Base-by-base conservation (phyloP, 352 stramenopile genomes). In the Phytophthora ohioensis region DNA sequence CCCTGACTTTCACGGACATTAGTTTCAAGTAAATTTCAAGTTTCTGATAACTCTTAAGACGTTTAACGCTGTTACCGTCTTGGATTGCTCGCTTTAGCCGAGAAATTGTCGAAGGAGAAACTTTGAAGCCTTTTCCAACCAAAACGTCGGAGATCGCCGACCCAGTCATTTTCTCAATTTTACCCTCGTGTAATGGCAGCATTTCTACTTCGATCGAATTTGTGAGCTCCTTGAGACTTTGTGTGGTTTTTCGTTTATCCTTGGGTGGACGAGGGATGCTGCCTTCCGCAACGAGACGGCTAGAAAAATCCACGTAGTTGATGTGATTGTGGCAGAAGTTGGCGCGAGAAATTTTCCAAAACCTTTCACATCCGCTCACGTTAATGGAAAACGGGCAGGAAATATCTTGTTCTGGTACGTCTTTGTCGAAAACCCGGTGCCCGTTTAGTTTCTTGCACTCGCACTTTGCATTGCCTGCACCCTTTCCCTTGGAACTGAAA, bases 361-460 rank as follows among this genome's bases (percentile, higher is more conserved):
- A 27, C 0, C 46, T 52, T 1, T 64, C 52, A 9, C 12, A 7
- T 3, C 58, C 30, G 5, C 17, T 60, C 3, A 57, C 55, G n/a
- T 62, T 62, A 6, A 45, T 27, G 0, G 31, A 53, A 54, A 39
- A 59, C 3, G 39, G 41, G 8, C 27, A 62, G 1, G 4, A 11
- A 3, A 51, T 32, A 13, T 34, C 13, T 43, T 62, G 2, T 3
- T 21, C 30, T 11, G 3, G 2, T 5, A 32, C 15, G 15, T 63
- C 21, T 5, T 27, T 64, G 42, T 67, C 52, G 12, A 62, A 65
- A 43, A 64, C 56, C 15, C 57, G 64, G 9, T 69, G 52, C 0
- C 55, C 46, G 36, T 69, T 69, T 1, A 76, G 69, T 12, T 59
- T 54, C 35, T 73, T 76, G 47, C 64, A 76, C 4, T 48, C 49